These are phyloP conservation scores for Sordaria brevicollis DNA, from an alignment of 495 filamentous ascomycete genomes.

Conservation along the genomic window DNA sequence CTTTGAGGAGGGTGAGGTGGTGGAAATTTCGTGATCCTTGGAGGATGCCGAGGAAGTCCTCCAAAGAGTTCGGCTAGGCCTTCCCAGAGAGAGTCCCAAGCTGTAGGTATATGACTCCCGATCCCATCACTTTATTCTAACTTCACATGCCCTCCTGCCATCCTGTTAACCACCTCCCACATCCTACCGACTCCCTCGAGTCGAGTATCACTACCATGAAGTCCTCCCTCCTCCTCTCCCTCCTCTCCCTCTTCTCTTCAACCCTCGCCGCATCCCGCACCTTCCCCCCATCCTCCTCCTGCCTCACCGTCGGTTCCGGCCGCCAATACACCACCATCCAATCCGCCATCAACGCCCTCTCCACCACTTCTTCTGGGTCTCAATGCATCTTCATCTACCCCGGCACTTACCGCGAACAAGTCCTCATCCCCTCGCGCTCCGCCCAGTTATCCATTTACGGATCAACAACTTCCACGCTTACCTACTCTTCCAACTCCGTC, in stretches of 20 bases:
- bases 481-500: slow-evolving; percentile 48
- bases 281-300: slow-evolving; percentile 38
- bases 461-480: slow-evolving; percentile 44
- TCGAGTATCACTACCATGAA: too few relatives aligned
- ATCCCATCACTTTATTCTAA: too few relatives aligned
- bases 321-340: slow-evolving; percentile 39
- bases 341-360: slow-evolving; percentile 45
- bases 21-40: neutral
- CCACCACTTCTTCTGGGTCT: slow-evolving; percentile 25
- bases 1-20: neutral
- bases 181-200: too few relatives aligned
- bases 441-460: slow-evolving; percentile 48
- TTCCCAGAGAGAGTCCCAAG: too few relatives aligned
- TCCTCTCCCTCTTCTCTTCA: slow-evolving; percentile 12
- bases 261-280: slow-evolving; percentile 33
- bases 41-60: neutral
- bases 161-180: too few relatives aligned
- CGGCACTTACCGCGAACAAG: slow-evolving; percentile 49
- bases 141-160: too few relatives aligned
- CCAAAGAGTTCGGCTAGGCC: too few relatives aligned
- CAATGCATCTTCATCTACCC: slow-evolving; percentile 56
- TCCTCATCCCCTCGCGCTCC: slow-evolving; percentile 38
- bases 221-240: slow-evolving; percentile 1
- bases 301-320: slow-evolving; percentile 39
- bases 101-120: too few relatives aligned